phyloP scores from a whole-genome alignment of 345 rosid species.

The Aurinia saxatilis region DNA sequence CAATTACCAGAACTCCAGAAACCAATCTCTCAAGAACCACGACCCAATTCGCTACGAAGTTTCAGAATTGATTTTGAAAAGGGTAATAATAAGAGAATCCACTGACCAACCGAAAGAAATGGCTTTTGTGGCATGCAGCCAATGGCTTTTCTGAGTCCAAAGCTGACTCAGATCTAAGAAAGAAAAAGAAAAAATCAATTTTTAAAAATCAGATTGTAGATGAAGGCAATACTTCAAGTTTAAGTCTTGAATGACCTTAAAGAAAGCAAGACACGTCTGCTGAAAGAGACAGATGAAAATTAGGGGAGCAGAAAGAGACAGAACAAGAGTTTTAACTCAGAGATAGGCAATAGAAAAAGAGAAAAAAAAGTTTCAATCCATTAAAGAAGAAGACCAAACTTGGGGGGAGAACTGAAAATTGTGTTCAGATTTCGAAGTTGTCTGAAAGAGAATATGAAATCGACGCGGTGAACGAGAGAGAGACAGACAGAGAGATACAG shows the following conservation, averaged over 20 bases:
- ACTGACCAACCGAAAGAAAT: not conserved
- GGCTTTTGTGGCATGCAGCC: no score
- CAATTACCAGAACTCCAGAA: not conserved
- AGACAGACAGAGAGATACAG: conserved; percentile 1
- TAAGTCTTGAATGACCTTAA: conserved; percentile 35
- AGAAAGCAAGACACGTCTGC: conserved; percentile 26
- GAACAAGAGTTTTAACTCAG: not conserved
- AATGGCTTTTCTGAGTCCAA: conserved; percentile 10
- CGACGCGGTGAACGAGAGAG: conserved; percentile 19
- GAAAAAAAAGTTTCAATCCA: not conserved
- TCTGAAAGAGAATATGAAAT: conserved; percentile 5
- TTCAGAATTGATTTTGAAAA: not conserved
- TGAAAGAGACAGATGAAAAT: conserved; percentile 14
- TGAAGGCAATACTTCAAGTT: conserved; percentile 29
- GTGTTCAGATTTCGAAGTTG: conserved; percentile 13
- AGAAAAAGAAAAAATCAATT: conserved; percentile 8
- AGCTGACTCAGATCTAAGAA: conserved; percentile 34
- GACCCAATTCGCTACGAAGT: conserved; percentile 3
- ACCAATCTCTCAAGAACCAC: not conserved
- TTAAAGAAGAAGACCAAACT: not conserved
- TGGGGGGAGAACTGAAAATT: not conserved
- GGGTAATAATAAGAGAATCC: conserved; percentile 6
- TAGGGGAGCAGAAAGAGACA: conserved; percentile 11
- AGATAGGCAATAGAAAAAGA: not conserved
- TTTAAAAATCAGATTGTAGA: not conserved